phyloP scores from a whole-genome alignment of 139 green algal genomes.

The Auxenochlorella pyrenoidosa region DNA sequence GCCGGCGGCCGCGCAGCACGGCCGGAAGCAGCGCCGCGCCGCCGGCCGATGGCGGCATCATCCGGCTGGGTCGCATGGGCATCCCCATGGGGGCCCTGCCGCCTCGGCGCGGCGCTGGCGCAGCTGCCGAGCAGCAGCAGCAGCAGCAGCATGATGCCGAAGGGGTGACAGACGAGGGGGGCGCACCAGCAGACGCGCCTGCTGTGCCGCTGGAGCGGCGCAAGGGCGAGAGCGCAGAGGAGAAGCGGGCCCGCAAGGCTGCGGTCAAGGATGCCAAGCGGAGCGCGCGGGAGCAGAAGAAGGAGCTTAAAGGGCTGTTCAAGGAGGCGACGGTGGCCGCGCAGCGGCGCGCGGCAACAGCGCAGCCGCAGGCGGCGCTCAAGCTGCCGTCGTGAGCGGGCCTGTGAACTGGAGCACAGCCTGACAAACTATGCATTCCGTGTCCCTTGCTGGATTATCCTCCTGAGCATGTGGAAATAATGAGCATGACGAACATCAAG shows the following conservation, averaged over 20 bases:
- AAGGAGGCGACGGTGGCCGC: constrained; percentile 64
- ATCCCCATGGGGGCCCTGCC: constrained; percentile 36
- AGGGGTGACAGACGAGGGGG: constrained; percentile 9
- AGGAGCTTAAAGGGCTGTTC: constrained; percentile 84
- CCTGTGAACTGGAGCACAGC: neutral
- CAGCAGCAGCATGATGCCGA: neutral
- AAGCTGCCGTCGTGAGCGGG: constrained; percentile 27
- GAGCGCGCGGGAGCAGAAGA: constrained; percentile 78
- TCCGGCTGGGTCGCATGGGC: constrained; percentile 32
- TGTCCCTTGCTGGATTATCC: no score
- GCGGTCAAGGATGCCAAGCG: constrained; percentile 81
- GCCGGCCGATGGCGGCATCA: neutral
- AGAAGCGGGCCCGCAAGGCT: constrained; percentile 82
- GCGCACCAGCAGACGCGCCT: neutral
- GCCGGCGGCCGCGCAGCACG: neutral
- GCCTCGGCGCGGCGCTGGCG: neutral
- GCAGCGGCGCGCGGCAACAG: constrained; percentile 27
- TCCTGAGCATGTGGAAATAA: no score
- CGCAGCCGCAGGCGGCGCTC: constrained; percentile 39
- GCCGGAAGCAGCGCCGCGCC: neutral
- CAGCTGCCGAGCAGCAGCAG: constrained; percentile 2
- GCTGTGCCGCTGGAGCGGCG: constrained; percentile 32
- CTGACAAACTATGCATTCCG: no score
- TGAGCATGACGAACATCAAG: no score
- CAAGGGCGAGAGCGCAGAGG: constrained; percentile 84